Conservation (phyloP, 768 basidiomycete genomes). For the Amanita muscaria region DNA sequence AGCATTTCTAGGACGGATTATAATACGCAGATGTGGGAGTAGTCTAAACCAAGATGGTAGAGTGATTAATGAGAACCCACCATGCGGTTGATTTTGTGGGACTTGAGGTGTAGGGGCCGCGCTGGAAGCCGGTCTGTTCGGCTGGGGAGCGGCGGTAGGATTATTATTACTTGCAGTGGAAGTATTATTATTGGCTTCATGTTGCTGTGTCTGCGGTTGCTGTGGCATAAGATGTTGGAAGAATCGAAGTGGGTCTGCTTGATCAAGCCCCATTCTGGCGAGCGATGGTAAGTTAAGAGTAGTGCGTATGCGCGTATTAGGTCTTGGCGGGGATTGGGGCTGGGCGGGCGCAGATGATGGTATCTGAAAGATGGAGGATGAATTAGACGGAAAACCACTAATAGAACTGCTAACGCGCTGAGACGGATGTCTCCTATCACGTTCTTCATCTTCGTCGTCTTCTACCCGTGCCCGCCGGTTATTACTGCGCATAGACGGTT, state of each 20-base stretch:
- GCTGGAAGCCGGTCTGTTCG: background rate
- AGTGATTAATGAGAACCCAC: slow-evolving; percentile 6
- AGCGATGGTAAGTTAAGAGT: slow-evolving; percentile 8
- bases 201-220: background rate
- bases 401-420: slow-evolving; percentile 35
- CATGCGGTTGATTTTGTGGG: background rate
- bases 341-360: slow-evolving; percentile 10
- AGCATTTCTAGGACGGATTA: background rate
- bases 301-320: slow-evolving; percentile 7
- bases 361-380: slow-evolving; percentile 11
- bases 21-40: background rate
- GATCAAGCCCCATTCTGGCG: slow-evolving; percentile 8
- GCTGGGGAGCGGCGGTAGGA: background rate
- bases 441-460: slow-evolving; percentile 51
- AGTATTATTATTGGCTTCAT: slow-evolving; percentile 3
- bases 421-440: slow-evolving; percentile 58
- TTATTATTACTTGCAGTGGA: background rate
- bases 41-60: background rate
- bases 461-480: slow-evolving; percentile 50
- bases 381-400: slow-evolving; percentile 15
- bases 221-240: slow-evolving; percentile 14
- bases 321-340: slow-evolving; percentile 8
- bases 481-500: slow-evolving; percentile 16
- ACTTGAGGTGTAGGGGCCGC: background rate
- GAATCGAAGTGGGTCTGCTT: slow-evolving; percentile 12